Base-by-base conservation (phyloP, 1,284 basidiomycete genomes). In the Tremellales sp. region DNA sequence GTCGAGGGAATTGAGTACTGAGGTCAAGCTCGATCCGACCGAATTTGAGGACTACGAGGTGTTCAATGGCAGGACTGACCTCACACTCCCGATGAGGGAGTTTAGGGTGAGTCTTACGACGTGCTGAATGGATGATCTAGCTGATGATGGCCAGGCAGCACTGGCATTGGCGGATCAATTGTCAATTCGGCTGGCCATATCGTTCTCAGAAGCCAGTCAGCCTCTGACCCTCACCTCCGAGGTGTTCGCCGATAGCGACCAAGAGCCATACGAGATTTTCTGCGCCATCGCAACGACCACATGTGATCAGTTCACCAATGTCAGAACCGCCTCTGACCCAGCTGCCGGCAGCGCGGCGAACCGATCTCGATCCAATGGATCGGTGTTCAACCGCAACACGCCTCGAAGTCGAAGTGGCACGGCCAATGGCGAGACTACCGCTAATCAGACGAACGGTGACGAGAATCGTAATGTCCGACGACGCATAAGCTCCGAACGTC, bases 51-150 rank as follows among this genome's bases (percentile, higher is more conserved):
- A 70, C 19, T 72, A 72, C 49, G 59, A 58, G 29, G 51, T 70
- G 0, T 49, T 52, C 4, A 54, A 61, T 3, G 50, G 49, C 7
- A 44, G 61, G 17, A 58, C 72, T 2, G 66, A 68, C 31, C 48
- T 75, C 33, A 67, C 68, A 0, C 53, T 75, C 33, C 73, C 73
- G 1, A 70, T 75, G 68, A 65, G 62, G 29, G 73, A 75, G 56
- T 75, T 75, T 52, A 67, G 69, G 52, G 73, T 74, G 53, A 49
- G 72, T 56, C 17, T 21, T 19, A n/a, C 27, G 13, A 23, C 11
- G 2, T 12, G 3, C 11, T 10, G 0, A 2, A 29, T 12, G 17
- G 6, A 2, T 2, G 17, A 33, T 37, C 17, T n/a, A 19, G 23
- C 50, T 31, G 45, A 54, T 56, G 43, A 57, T 25, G 24, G 2